Conservation (phyloP, 2,329 filamentous ascomycete species). For the Talaromyces amestolkiae region DNA sequence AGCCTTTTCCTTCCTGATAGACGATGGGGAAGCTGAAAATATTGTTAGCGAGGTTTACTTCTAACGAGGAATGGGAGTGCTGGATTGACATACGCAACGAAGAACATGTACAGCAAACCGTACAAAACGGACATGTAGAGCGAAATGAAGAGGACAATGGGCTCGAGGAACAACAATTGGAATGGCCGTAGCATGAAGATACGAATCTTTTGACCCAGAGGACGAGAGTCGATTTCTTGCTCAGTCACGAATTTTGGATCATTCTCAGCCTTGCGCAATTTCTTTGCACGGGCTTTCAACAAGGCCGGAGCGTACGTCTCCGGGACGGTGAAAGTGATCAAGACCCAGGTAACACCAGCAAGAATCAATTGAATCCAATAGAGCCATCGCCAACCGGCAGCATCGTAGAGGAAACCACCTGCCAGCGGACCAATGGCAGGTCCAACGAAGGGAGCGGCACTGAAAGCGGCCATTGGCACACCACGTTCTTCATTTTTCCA, state of each 20-base stretch:
- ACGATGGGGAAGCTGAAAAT: slow-evolving; percentile 52
- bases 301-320: slow-evolving; percentile 85
- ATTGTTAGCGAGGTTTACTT: slow-evolving; percentile 21
- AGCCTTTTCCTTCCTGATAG: slow-evolving; percentile 77
- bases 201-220: slow-evolving; percentile 64
- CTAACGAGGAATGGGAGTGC: neutral
- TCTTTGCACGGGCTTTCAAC: slow-evolving; percentile 66
- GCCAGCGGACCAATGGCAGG: slow-evolving; percentile 74
- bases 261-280: slow-evolving; percentile 67
- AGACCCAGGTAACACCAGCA: slow-evolving; percentile 64
- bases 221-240: slow-evolving; percentile 71
- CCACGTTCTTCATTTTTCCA: slow-evolving; percentile 81
- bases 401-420: slow-evolving; percentile 72
- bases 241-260: slow-evolving; percentile 71
- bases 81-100: slow-evolving; percentile 52
- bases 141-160: slow-evolving; percentile 79
- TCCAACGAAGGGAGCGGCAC: slow-evolving; percentile 77
- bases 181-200: slow-evolving; percentile 80
- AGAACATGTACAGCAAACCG: slow-evolving; percentile 54
- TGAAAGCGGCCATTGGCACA: slow-evolving; percentile 83
- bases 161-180: slow-evolving; percentile 78
- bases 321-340: slow-evolving; percentile 84
- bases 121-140: slow-evolving; percentile 79
- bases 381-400: slow-evolving; percentile 74
- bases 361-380: slow-evolving; percentile 86